phyloP scores from a whole-genome alignment of 768 basidiomycete genomes.

The Tylopilus rubrobrunneus region DNA sequence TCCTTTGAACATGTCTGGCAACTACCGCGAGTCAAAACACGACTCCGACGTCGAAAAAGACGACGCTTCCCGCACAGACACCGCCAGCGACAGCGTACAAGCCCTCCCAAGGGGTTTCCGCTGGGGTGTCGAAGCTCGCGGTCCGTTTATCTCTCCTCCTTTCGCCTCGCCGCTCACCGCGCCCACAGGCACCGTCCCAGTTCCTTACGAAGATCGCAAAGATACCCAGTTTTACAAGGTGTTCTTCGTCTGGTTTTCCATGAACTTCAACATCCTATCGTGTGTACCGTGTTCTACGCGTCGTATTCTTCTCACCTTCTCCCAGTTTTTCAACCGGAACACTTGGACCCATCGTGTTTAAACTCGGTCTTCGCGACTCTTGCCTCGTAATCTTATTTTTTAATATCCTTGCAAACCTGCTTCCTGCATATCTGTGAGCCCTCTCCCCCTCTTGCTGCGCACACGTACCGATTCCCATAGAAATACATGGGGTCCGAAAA shows the following conservation, averaged over 20 bases:
- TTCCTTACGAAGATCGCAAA: conserved; percentile 43
- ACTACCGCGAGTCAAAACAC: conserved; percentile 16
- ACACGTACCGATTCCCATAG: conserved; percentile 22
- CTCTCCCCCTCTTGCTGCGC: background rate
- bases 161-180: background rate
- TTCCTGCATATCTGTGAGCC: conserved; percentile 60
- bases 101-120: conserved; percentile 19
- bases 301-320: background rate
- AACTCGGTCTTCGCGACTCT: conserved; percentile 57
- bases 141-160: conserved; percentile 3
- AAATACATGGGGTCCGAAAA: conserved; percentile 72
- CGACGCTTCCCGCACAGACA: conserved; percentile 12
- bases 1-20: conserved; percentile 23
- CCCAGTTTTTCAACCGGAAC: conserved; percentile 63
- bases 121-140: conserved; percentile 33
- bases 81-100: background rate
- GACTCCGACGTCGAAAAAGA: conserved; percentile 31
- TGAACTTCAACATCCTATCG: conserved; percentile 62
- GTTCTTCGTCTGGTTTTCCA: conserved; percentile 72
- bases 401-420: conserved; percentile 53
- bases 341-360: conserved; percentile 60
- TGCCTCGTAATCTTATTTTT: conserved; percentile 66
- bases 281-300: conserved; percentile 23
- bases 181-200: conserved; percentile 48
- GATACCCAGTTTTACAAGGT: conserved; percentile 61